Evolutionary conservation across 2,329 filamentous ascomycete genomes (phyloP).

Genomic region (Claviceps lovelessii): DNA sequence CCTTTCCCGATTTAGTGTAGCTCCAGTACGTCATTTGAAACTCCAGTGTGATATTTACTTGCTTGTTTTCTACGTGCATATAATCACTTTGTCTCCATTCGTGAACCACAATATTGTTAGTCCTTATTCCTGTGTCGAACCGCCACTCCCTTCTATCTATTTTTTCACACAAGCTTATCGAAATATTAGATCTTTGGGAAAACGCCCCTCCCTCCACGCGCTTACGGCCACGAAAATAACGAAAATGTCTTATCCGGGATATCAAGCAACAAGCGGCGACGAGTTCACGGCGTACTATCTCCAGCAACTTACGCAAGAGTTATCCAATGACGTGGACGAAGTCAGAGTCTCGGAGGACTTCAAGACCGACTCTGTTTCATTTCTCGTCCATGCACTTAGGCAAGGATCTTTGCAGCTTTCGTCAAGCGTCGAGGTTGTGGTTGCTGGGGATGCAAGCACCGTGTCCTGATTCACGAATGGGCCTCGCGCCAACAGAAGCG

Average conservation of each 20-base stretch:
- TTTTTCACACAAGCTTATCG: not conserved
- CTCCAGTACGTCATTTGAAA: too few relatives aligned
- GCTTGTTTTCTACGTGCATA: too few relatives aligned
- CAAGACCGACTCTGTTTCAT: conserved; percentile 45
- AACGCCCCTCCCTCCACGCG: not conserved
- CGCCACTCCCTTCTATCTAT: not conserved
- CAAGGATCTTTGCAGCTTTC: conserved; percentile 51
- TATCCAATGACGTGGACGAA: conserved; percentile 60
- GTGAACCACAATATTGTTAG: too few relatives aligned
- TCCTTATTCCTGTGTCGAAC: too few relatives aligned
- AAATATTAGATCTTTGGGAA: not conserved
- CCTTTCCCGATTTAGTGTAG: too few relatives aligned
- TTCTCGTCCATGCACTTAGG: conserved; percentile 53
- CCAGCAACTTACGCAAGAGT: conserved; percentile 52
- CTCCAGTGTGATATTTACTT: too few relatives aligned
- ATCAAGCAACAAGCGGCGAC: conserved; percentile 4
- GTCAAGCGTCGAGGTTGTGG: not conserved
- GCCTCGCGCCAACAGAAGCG: not conserved
- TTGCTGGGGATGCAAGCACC: conserved; percentile 23
- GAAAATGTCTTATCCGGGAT: not conserved
- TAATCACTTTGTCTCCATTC: too few relatives aligned
- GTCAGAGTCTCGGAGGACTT: conserved; percentile 58
- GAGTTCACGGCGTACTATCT: conserved; percentile 55
- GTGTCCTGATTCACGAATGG: not conserved
- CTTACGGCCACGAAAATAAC: not conserved